Base-by-base conservation (phyloP, 768 basidiomycete species). In the Asterophora parasitica region DNA sequence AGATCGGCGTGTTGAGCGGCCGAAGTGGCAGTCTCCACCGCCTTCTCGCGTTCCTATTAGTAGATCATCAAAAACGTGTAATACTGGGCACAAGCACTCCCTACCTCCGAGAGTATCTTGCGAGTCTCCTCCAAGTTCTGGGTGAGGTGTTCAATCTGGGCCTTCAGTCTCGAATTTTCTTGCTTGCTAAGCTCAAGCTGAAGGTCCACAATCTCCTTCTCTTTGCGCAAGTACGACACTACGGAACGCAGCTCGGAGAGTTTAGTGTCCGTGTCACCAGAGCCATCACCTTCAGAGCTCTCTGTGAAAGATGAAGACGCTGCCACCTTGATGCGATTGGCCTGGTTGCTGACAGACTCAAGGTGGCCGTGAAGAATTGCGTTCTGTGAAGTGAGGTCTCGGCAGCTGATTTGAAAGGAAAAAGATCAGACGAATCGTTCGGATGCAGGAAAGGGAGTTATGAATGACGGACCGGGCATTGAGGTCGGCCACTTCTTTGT, bases 201-300 rank as follows among this genome's bases (percentile, higher is more conserved):
- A 27, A 92, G 76, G 55, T 94, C 91, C 37, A 89, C 85, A 44
- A 94, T 91, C 61, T 93, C 90, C 67, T 94, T 92, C 73, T 93
- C 92, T 59, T 86, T 90, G 34, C 92, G 78, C 28, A 94, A 70
- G 64, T 88, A 93, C 2, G 82, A 76, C 35, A 92, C 82, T 20
- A 92, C 84, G 13, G 85, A 78, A 23, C 86, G 84, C 16, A 92
- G 66, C 54, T 91, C 88, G 0, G 83, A 72, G 8, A 88, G 54
- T 60, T 88, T 85, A 1, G 73, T 72, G 52, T 88, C 85, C 3
- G 69, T 58, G 50, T 83, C 81, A 13, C 74, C 80, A 7, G 65
- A 48, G 0, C 64, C 58, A 15, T 79, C 79, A 16, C 56, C 69
- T 36, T 79, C 82, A 4, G 61, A 72, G 11, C 69, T 51, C 11